phyloP scores from a whole-genome alignment of 495 filamentous ascomycete genomes.

The Halenospora varia region DNA sequence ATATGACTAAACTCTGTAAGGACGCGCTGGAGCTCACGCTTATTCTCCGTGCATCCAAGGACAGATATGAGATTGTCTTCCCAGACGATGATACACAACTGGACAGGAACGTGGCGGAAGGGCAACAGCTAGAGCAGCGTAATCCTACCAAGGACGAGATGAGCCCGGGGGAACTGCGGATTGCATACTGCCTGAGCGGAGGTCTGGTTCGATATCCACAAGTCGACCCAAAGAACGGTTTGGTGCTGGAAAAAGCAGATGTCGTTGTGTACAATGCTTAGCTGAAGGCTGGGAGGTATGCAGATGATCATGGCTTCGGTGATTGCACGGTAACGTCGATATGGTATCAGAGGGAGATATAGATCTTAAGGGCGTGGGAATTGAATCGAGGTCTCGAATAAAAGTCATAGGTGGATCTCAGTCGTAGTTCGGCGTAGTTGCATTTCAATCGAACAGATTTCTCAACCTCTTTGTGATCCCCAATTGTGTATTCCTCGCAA shows the following conservation, averaged over 20 bases:
- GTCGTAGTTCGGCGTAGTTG: too few relatives aligned
- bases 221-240: neutral
- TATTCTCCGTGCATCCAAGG: neutral
- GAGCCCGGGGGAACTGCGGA: neutral
- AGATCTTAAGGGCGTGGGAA: too few relatives aligned
- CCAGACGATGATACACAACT: neutral
- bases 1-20: neutral
- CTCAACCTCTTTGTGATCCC: too few relatives aligned
- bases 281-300: too few relatives aligned
- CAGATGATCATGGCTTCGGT: too few relatives aligned
- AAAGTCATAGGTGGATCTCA: too few relatives aligned
- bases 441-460: too few relatives aligned
- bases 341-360: too few relatives aligned
- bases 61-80: neutral
- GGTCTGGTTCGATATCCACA: neutral
- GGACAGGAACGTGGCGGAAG: neutral
- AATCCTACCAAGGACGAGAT: neutral
- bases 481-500: too few relatives aligned
- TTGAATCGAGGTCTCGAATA: too few relatives aligned
- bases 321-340: too few relatives aligned
- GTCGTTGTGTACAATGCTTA: neutral
- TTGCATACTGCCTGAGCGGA: neutral
- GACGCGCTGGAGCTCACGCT: neutral
- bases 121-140: neutral
- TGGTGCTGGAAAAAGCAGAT: neutral